Percentiles rank a stretch among this genome's conserved stretches.
Conservation (phyloP, 108 stramenopile species). For the Aurantiochytrium sp. region DNA sequence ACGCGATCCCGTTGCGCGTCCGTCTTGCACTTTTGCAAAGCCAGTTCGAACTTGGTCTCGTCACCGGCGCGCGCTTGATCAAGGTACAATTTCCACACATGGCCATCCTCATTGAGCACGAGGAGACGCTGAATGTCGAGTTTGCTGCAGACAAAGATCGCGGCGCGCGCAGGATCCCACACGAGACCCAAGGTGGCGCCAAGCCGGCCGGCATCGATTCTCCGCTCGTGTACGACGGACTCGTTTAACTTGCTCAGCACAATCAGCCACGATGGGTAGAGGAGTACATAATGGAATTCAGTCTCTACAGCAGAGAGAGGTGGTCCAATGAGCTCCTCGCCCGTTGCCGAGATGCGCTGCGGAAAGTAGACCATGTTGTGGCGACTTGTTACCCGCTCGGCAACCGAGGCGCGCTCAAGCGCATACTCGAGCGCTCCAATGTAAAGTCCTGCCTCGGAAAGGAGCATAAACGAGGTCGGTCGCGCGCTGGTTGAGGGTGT, state of each 20-base stretch:
- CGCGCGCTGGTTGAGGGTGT: not conserved
- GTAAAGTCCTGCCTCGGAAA: slow-evolving; percentile 2
- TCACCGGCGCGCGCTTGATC: not conserved
- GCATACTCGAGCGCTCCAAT: not conserved
- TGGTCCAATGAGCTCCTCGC: not conserved
- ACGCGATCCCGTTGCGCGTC: not conserved
- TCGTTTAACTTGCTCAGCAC: not conserved
- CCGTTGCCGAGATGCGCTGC: not conserved
- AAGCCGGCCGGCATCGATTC: not conserved
- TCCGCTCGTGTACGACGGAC: not conserved
- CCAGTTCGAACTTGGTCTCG: not conserved
- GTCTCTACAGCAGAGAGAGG: not conserved
- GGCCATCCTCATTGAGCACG: not conserved
- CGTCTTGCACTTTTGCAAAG: not conserved
- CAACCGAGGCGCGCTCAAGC: not conserved
- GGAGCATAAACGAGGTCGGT: not conserved
- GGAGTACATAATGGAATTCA: not conserved
- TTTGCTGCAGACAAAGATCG: not conserved
- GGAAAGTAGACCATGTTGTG: slow-evolving; percentile 14
- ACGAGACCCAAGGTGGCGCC: not conserved
- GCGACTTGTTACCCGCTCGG: not conserved
- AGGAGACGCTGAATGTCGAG: not conserved
- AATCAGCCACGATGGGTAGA: not conserved
- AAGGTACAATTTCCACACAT: not conserved
- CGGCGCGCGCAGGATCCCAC: not conserved